These are phyloP conservation scores for Avena eriantha DNA, from an alignment of 176 grass and related monocot genomes.

Conservation along the genomic window DNA sequence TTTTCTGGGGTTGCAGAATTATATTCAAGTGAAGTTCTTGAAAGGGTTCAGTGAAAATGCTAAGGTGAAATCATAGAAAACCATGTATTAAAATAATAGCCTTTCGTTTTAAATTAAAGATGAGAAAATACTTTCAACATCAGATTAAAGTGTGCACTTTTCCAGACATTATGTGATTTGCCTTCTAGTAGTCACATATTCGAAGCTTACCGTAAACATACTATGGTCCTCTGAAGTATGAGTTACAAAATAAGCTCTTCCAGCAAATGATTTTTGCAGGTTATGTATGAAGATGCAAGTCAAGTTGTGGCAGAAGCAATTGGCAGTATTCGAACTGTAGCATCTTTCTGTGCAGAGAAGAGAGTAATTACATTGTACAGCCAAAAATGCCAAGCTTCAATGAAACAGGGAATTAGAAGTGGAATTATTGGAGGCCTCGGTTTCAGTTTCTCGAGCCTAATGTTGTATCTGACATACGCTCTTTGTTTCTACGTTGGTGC, in stretches of 20 bases:
- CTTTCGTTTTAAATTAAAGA: neutral
- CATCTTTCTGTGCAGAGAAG: constrained; percentile 68
- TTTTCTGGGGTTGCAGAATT: constrained; percentile 67
- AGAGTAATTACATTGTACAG: constrained; percentile 51
- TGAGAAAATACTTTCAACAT: neutral
- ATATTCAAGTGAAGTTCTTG: constrained; percentile 75
- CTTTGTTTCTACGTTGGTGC: constrained; percentile 76
- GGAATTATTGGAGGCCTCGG: constrained; percentile 58
- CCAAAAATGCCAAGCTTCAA: constrained; percentile 58
- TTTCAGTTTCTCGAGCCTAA: constrained; percentile 55
- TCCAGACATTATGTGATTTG: neutral
- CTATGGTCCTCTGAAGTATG: neutral
- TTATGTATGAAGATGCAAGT: constrained; percentile 72
- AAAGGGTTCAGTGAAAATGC: constrained; percentile 75
- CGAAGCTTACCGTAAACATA: neutral
- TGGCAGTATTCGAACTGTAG: constrained; percentile 57
- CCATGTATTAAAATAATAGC: neutral
- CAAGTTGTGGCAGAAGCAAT: constrained; percentile 66
- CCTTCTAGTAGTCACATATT: constrained; percentile 15
- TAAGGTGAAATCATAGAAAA: constrained; percentile 58
- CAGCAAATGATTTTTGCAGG: constrained; percentile 32
- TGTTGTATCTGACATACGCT: constrained; percentile 59
- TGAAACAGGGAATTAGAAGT: constrained; percentile 60
- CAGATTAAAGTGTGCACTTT: constrained; percentile 6
- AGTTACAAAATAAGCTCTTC: neutral